Conservation (phyloP, 2,329 filamentous ascomycete species). For the Albophoma yamanashiensis region DNA sequence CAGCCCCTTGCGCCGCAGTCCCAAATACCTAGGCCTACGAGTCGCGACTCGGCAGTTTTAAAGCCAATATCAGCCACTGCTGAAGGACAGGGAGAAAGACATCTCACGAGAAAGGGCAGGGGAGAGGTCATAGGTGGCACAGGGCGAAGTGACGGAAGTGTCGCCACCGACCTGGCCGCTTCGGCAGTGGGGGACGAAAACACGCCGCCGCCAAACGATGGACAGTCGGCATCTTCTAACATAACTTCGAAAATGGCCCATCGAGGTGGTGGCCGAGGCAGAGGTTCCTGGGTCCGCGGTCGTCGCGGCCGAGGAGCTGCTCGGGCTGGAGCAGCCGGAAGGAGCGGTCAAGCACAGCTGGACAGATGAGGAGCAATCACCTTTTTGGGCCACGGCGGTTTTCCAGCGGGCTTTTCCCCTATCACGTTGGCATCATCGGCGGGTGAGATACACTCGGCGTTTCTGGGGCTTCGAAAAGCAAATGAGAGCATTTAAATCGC, state of each 20-base stretch:
- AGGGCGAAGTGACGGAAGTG: not conserved
- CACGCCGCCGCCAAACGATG: slow-evolving; percentile 3
- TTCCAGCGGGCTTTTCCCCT: not conserved
- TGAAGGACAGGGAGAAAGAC: slow-evolving; percentile 1
- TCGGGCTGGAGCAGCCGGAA: not conserved
- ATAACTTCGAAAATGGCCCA: slow-evolving; percentile 3
- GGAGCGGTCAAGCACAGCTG: not conserved
- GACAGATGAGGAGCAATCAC: not conserved
- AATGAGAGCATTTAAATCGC: not conserved
- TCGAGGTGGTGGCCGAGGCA: slow-evolving; percentile 15
- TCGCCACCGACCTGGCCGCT: not conserved
- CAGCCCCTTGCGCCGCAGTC: slow-evolving; percentile 7
- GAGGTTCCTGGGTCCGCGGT: slow-evolving; percentile 13
- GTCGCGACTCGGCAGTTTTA: slow-evolving; percentile 3
- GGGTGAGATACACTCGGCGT: not conserved
- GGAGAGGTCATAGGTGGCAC: not conserved
- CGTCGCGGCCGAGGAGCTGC: slow-evolving; percentile 13
- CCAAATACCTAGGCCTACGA: slow-evolving; percentile 14
- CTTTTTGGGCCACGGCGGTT: not conserved
- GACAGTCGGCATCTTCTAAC: not conserved
- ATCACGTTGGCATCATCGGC: not conserved
- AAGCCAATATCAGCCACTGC: slow-evolving; percentile 3
- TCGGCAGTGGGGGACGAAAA: slow-evolving; percentile 3
- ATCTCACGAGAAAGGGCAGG: not conserved
- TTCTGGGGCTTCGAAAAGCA: not conserved